These are phyloP conservation scores for Candida buenavistaensis DNA, from an alignment of 1,139 yeast genomes.

Conservation along the genomic window DNA sequence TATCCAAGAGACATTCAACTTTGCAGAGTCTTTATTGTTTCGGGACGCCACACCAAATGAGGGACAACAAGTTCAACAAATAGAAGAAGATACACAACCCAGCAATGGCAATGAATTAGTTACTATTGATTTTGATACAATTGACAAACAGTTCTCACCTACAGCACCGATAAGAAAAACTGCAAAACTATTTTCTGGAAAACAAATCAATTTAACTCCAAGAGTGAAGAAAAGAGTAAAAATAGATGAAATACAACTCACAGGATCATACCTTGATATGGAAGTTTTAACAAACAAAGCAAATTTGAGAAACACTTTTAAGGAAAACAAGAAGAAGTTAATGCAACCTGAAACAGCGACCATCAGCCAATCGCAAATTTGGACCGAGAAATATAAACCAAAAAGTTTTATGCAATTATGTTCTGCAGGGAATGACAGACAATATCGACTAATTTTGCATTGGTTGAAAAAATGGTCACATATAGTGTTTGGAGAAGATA, in stretches of 20 bases:
- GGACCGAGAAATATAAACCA: constrained; percentile 90
- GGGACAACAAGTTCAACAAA: neutral
- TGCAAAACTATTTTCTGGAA: constrained; percentile 29
- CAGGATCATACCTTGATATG: constrained; percentile 28
- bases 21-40: neutral
- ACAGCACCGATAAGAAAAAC: constrained; percentile 14
- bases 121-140: neutral
- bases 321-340: constrained; percentile 19
- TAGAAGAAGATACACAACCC: neutral
- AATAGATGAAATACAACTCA: constrained; percentile 7
- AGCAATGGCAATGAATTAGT: neutral
- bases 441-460: constrained; percentile 65
- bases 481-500: constrained; percentile 55
- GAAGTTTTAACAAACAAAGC: constrained; percentile 31
- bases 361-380: constrained; percentile 26
- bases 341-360: constrained; percentile 1
- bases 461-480: constrained; percentile 87
- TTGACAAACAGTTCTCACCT: constrained; percentile 5
- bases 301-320: constrained; percentile 23
- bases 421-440: constrained; percentile 79
- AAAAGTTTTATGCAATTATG: constrained; percentile 57
- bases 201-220: constrained; percentile 20
- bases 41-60: neutral
- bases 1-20: neutral
- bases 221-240: constrained; percentile 10